Evolutionary conservation across 2,329 filamentous ascomycete genomes (phyloP), one percentile per base, ranked within the genome.

Genomic region (Waltergamsia citrina): DNA sequence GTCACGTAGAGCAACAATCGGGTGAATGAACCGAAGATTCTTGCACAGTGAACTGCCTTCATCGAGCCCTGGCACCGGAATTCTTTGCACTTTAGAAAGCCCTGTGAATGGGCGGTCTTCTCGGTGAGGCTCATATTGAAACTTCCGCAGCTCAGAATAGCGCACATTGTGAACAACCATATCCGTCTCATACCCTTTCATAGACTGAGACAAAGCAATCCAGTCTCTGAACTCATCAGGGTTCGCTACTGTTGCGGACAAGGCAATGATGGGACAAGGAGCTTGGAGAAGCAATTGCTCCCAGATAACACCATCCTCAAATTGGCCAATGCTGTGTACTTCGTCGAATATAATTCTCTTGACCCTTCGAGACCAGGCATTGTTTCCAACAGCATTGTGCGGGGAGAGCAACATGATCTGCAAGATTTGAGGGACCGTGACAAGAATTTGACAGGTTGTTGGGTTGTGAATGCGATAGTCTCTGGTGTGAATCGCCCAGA

Each of bases 341-440:
- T 90, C 83, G 47, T 90, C 83, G 38, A 88, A 88, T 33, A 88
- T 85, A 48, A 88, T 86, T 32, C 81, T 69, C 45, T 75, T 82
- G 11, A 88, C 69, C 34, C 78, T 63, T 4, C 66, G 65, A 0
- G 81, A 71, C 82, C 82, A 90, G 1, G 65, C 54, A 19, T 45
- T 58, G 2, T 43, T 32, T 3, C 62, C 59, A 7, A 67, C 71
- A 4, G 81, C 78, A 43, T 86, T 82, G 0, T 64, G 60, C 0
- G 81, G 76, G 0, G 72, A 66, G 32, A 82, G 59, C 2, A 88
- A 62, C 79, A 90, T 84, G 35, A 84, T 86, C 45, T 88, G 82
- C 3, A 90, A 60, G 25, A 90, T 78, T 47, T 86, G 77, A 0
- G 83, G 83, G 0, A 88, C 81, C 0, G 82, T 88, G 9, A 88